Evolutionary conservation across 164 flowering plant species (phyloP), one percentile per base, ranked within the genome.

Genomic region (Liquidambar formosana): DNA sequence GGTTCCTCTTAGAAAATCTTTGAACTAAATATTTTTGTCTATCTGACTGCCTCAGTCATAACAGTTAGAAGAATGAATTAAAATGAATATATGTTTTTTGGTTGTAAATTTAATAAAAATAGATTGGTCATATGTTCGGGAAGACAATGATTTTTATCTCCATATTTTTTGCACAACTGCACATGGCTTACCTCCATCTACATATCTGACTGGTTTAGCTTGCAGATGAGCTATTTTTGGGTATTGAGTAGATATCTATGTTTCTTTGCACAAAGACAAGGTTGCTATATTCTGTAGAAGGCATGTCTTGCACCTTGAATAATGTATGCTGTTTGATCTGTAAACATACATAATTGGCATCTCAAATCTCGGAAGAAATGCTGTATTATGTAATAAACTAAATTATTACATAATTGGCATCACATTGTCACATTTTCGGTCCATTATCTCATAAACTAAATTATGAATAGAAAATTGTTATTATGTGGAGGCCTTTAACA

Each of bases 1-100:
- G 99, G 98, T 92, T 68, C 71, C 26, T 70, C 56, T 43, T 41
- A 25, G 51, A 5, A 25, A 67, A 10, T 53, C 22, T 22, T 38
- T 18, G 3, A 13, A 4, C 8, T 27, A 2, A 15, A 33, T 12
- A 60, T 60, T 28, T 33, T 33, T 60, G 45, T 28, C 63, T 38
- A 8, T 51, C 9, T 54, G 14, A 10, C 6, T 23, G 58, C 28
- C 4, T 22, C 41, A 22, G 28, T 22, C 14, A 54, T 54, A 10
- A 22, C 10, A 25, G 15, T 6, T 25, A 16, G 11, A 57, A 13
- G 16, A 12, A 16, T 57, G 14, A 26, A 25, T 27, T 16, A 25
- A 23, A 15, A 25, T 16, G 0, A 22, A 26, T 33, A 33, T 33
- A 53, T 19, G 57, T 53, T 53, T 19, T 53, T 21, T 53, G 57